Evolutionary conservation across 345 rosid genomes (phyloP).

Genomic region (Sisymbrium irio): DNA sequence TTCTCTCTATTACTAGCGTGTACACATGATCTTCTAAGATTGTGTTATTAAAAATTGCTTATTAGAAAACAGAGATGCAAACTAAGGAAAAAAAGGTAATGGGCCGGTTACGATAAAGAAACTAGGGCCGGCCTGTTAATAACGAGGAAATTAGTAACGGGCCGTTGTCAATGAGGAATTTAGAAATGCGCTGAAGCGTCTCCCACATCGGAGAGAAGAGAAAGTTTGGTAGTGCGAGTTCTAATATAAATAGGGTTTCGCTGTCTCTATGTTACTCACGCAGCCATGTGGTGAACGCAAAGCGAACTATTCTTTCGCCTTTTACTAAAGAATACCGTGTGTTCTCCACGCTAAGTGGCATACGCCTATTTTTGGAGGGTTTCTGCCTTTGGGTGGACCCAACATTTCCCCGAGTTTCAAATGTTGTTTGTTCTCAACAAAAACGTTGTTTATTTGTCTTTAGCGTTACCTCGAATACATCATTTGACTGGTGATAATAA

Average conservation of each 20-base stretch:
- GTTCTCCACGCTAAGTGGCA: conserved; percentile 29
- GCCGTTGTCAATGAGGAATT: background rate
- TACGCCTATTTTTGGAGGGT: conserved; percentile 40
- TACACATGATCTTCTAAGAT: background rate
- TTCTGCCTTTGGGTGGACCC: background rate
- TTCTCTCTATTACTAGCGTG: too few species aligned
- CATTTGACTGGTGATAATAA: too few species aligned
- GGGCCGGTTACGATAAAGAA: background rate
- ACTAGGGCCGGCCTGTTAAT: background rate
- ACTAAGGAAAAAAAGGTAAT: background rate
- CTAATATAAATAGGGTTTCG: background rate
- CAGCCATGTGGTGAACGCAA: conserved; percentile 31
- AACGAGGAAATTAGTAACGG: background rate
- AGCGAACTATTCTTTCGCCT: conserved; percentile 42
- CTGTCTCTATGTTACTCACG: background rate
- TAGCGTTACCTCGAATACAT: too few species aligned
- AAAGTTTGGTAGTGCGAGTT: background rate
- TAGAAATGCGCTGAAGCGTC: background rate
- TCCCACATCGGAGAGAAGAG: conserved; percentile 16
- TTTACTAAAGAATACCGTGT: conserved; percentile 42
- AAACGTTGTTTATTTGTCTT: too few species aligned
- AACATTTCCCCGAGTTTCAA: background rate
- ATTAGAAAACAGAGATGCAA: background rate
- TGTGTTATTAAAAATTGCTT: background rate
- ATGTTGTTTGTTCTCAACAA: background rate